phyloP scores from a whole-genome alignment of 176 grass and related monocot species.

The Zoysia pacifica region DNA sequence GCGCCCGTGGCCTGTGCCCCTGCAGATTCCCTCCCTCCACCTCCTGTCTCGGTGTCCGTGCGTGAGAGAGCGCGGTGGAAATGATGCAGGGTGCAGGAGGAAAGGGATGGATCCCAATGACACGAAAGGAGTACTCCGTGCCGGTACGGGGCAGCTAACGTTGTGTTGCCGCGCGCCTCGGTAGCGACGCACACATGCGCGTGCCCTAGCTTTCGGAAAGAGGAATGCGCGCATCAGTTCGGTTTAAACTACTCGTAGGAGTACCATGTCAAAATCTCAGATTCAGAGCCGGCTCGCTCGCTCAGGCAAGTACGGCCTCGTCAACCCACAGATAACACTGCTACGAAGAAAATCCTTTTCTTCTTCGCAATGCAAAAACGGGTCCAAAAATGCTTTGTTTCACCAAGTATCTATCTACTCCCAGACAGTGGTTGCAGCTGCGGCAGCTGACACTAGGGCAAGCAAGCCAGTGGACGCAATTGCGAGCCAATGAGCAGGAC shows the following conservation, averaged over 20 bases:
- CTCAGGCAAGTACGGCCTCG: not conserved
- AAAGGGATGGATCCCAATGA: slow-evolving; percentile 48
- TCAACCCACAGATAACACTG: not conserved
- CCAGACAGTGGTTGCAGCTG: not conserved
- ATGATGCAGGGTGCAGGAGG: slow-evolving; percentile 30
- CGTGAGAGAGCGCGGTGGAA: not conserved
- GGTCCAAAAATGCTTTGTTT: not conserved
- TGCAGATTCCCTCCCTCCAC: slow-evolving; percentile 14
- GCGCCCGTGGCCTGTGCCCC: slow-evolving; percentile 15
- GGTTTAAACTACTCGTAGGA: not conserved
- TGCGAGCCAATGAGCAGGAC: slow-evolving; percentile 34
- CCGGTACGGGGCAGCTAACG: not conserved
- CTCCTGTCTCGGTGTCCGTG: not conserved
- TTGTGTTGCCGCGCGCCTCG: slow-evolving; percentile 42
- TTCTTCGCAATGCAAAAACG: no score
- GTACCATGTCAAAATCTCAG: slow-evolving; percentile 20
- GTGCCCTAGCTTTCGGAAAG: slow-evolving; percentile 46
- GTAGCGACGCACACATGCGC: slow-evolving; percentile 50
- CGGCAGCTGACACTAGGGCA: not conserved
- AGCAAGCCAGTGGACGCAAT: slow-evolving; percentile 16
- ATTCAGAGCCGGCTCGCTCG: not conserved
- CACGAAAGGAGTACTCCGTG: not conserved
- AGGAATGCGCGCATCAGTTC: slow-evolving; percentile 44
- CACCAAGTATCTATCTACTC: not conserved
- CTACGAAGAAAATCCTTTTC: not conserved